Percentiles rank a stretch among this genome's conserved stretches.
Evolutionary conservation across 129 eudicot genomes (phyloP).

Genomic region (Pseudognaphalium luteoalbum): DNA sequence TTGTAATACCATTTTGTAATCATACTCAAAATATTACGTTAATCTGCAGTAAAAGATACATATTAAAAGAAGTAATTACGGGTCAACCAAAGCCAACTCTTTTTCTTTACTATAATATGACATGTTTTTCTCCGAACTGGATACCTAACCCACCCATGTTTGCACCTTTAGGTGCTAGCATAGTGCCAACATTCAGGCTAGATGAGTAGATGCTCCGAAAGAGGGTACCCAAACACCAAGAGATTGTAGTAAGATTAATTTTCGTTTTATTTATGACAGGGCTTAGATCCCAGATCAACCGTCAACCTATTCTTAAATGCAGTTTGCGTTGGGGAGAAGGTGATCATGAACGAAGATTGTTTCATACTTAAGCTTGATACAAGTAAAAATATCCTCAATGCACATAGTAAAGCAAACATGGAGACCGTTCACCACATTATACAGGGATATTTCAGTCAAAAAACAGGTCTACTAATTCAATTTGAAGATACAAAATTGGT

Average conservation of each 20-base stretch:
- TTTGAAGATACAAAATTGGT: constrained; percentile 80
- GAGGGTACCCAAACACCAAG: background rate
- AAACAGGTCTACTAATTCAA: constrained; percentile 72
- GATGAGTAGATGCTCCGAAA: background rate
- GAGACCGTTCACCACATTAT: constrained; percentile 67
- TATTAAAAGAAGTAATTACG: background rate
- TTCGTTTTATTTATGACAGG: constrained; percentile 39
- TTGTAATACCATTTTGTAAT: too few species aligned
- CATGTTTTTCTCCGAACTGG: background rate
- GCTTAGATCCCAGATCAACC: constrained; percentile 76
- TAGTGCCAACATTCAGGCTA: background rate
- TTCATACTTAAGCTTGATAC: constrained; percentile 66
- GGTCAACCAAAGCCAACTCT: background rate
- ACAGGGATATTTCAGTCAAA: constrained; percentile 79
- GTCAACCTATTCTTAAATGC: constrained; percentile 65
- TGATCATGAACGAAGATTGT: constrained; percentile 52
- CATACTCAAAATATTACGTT: too few species aligned
- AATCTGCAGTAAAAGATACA: too few species aligned
- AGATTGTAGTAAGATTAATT: background rate
- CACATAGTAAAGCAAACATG: constrained; percentile 64
- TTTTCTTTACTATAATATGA: background rate
- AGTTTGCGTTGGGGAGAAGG: constrained; percentile 70
- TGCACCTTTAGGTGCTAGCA: constrained; percentile 1
- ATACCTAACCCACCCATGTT: background rate
- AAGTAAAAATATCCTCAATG: constrained; percentile 48